Conservation (phyloP, 352 stramenopile species). For the Aphanomyces euteiches region DNA sequence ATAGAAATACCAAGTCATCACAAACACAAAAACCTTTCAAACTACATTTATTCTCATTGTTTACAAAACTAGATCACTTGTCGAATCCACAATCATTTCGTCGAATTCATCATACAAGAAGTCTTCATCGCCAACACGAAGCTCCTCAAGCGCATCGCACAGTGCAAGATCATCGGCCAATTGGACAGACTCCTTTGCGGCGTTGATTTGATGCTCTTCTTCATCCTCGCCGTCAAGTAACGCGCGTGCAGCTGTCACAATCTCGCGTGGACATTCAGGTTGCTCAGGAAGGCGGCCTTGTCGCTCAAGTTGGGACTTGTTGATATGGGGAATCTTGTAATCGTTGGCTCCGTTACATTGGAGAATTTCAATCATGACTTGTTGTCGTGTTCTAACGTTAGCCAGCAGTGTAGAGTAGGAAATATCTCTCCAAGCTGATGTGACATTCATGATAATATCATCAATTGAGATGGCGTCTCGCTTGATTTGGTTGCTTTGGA, state of each 20-base stretch:
- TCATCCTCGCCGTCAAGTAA: conserved; percentile 1
- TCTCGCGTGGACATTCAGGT: neutral
- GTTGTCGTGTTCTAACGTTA: neutral
- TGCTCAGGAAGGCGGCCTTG: neutral
- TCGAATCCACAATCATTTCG: too few relatives aligned
- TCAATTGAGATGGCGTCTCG: neutral
- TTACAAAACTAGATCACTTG: neutral
- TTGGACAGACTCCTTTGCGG: neutral
- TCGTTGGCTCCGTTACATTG: neutral
- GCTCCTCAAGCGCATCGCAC: conserved; percentile 1
- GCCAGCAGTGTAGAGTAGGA: neutral
- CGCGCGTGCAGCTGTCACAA: neutral
- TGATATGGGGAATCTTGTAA: neutral
- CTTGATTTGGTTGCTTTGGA: conserved; percentile 2
- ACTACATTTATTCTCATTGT: neutral
- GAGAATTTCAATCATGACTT: conserved; percentile 9
- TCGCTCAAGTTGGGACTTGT: neutral
- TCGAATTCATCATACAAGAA: neutral
- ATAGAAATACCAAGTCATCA: neutral
- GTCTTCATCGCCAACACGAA: conserved; percentile 5
- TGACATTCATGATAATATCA: conserved; percentile 16
- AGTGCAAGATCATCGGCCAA: neutral
- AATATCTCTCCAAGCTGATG: neutral
- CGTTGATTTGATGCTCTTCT: neutral
- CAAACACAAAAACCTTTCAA: neutral